Evolutionary conservation across 805 yeast species (phyloP).

Genomic region (Pichia cabralensis): DNA sequence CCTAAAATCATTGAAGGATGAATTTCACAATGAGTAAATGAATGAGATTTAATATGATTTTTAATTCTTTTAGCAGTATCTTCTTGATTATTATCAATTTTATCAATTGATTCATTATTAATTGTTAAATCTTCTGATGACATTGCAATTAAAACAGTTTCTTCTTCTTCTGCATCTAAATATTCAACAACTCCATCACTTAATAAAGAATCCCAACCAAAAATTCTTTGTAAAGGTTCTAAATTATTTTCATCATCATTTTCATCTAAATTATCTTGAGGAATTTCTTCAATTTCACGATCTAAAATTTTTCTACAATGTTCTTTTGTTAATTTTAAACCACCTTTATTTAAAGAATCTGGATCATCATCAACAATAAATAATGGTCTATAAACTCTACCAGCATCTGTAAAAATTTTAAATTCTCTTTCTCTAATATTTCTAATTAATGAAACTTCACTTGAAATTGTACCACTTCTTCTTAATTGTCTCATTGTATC

Average conservation of each 20-base stretch:
- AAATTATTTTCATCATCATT: constrained; percentile 34
- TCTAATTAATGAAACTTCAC: constrained; percentile 94
- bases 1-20: constrained; percentile 99
- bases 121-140: constrained; percentile 83
- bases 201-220: constrained; percentile 79
- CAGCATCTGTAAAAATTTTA: constrained; percentile 95
- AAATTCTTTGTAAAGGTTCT: constrained; percentile 34
- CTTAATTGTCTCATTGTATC: constrained; percentile 85
- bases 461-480: constrained; percentile 89
- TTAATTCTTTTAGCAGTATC: constrained; percentile 85
- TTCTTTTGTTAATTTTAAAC: constrained; percentile 73
- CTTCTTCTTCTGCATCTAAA: constrained; percentile 98
- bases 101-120: constrained; percentile 29
- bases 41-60: constrained; percentile 41
- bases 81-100: constrained; percentile 32
- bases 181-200: constrained; percentile 88
- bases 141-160: constrained; percentile 97
- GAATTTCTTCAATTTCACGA: constrained; percentile 48
- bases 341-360: constrained; percentile 58
- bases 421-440: constrained; percentile 96
- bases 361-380: constrained; percentile 86
- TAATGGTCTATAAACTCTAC: constrained; percentile 94
- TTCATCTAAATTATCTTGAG: constrained; percentile 35
- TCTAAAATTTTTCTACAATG: constrained; percentile 65
- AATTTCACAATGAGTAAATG: constrained; percentile 97